Conservation (phyloP, 208 protist genomes). For the Trypanosoma theileri region DNA sequence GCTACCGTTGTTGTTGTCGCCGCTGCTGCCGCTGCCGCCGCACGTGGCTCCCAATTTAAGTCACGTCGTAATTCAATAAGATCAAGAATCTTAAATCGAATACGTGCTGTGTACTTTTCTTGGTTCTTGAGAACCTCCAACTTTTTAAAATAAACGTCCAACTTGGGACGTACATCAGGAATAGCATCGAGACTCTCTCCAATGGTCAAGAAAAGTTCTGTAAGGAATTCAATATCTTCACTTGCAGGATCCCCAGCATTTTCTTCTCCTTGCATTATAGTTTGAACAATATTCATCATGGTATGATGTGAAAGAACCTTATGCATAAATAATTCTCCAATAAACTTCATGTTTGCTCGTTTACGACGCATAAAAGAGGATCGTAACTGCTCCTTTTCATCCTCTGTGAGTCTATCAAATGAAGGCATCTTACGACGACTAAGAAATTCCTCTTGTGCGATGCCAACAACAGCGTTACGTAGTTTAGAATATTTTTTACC, state of each 20-base stretch:
- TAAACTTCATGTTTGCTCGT: slow-evolving; percentile 86
- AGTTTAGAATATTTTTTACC: slow-evolving; percentile 61
- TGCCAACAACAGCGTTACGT: slow-evolving; percentile 64
- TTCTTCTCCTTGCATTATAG: slow-evolving; percentile 49
- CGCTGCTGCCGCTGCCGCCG: slow-evolving; percentile 13
- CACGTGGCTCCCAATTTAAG: slow-evolving; percentile 32
- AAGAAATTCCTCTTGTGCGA: slow-evolving; percentile 69
- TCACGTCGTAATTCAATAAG: slow-evolving; percentile 76
- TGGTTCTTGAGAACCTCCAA: slow-evolving; percentile 49
- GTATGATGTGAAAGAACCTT: slow-evolving; percentile 65
- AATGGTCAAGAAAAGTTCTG: slow-evolving; percentile 70
- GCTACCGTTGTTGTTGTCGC: not conserved
- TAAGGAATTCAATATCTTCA: slow-evolving; percentile 83
- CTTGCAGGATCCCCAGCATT: slow-evolving; percentile 47
- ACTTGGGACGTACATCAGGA: slow-evolving; percentile 36
- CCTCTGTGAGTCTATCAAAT: slow-evolving; percentile 40
- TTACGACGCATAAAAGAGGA: slow-evolving; percentile 81
- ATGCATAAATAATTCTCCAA: slow-evolving; percentile 81
- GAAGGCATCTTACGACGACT: slow-evolving; percentile 31
- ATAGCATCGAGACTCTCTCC: slow-evolving; percentile 65
- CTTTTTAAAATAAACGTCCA: slow-evolving; percentile 62
- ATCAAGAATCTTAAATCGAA: slow-evolving; percentile 89
- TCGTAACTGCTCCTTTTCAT: slow-evolving; percentile 61
- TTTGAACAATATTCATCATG: slow-evolving; percentile 72
- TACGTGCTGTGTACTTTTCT: slow-evolving; percentile 71